phyloP scores from a whole-genome alignment of 192 early-diverging fungal species.

The Podila clonocystis region DNA sequence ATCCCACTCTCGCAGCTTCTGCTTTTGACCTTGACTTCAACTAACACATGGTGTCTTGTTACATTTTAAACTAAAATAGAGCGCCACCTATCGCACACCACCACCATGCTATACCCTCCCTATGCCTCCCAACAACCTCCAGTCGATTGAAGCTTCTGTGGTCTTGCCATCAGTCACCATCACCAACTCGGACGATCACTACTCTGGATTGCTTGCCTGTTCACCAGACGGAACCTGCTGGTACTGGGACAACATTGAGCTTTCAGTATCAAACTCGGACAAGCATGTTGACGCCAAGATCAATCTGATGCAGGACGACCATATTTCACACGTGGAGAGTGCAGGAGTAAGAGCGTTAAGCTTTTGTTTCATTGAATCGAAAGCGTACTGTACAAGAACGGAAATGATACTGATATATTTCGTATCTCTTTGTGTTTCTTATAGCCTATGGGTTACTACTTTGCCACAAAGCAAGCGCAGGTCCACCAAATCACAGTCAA shows the following conservation, averaged over 20 bases:
- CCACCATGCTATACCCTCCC: conserved; percentile 42
- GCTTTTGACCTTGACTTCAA: too few relatives aligned
- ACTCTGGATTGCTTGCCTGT: conserved; percentile 34
- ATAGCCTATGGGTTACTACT: conserved; percentile 46
- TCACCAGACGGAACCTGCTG: conserved; percentile 47
- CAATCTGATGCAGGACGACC: conserved; percentile 24
- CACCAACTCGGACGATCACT: conserved; percentile 37
- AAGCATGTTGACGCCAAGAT: conserved; percentile 37
- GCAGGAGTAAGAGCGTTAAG: conserved; percentile 32
- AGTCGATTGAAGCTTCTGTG: conserved; percentile 15
- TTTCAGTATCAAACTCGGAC: conserved; percentile 35
- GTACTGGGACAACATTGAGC: conserved; percentile 51
- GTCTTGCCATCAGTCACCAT: conserved; percentile 36
- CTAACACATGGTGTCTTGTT: too few relatives aligned
- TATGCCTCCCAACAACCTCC: conserved; percentile 40
- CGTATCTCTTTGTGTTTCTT: too few relatives aligned
- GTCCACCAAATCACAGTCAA: conserved; percentile 31
- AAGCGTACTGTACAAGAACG: neutral
- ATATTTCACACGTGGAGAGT: conserved; percentile 33
- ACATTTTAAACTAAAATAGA: conserved; percentile 6
- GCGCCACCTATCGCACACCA: conserved; percentile 28
- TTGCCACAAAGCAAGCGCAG: conserved; percentile 19
- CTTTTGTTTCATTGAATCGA: neutral
- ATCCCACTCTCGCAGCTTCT: neutral
- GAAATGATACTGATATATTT: too few relatives aligned